These are phyloP conservation scores for Aspergillus diversus DNA, from an alignment of 495 filamentous ascomycete species.

Conservation along the genomic window DNA sequence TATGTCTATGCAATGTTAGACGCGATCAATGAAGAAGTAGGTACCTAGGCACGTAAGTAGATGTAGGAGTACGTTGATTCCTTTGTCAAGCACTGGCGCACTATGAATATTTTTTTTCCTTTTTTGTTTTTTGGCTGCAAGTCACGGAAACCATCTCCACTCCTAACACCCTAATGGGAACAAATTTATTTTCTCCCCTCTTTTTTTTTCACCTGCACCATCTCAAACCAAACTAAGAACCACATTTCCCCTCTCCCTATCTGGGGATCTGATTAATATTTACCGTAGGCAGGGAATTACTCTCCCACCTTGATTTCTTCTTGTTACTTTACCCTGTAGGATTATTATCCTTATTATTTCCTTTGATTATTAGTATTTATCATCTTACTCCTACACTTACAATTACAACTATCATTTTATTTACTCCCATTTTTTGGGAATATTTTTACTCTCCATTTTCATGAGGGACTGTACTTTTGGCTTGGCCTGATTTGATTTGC, in stretches of 20 bases:
- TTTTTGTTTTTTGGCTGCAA: constrained; percentile 20
- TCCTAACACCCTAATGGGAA: constrained; percentile 7
- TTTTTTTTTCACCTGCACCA: constrained; percentile 6
- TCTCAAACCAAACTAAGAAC: constrained; percentile 15
- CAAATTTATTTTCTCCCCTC: constrained; percentile 15
- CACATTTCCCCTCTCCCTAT: constrained; percentile 14
- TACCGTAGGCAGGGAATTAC: neutral
- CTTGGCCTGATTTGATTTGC: constrained; percentile 12
- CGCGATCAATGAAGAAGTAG: neutral
- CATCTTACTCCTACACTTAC: constrained; percentile 4
- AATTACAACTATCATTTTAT: constrained; percentile 1
- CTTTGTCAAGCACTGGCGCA: neutral
- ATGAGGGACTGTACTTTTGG: constrained; percentile 6
- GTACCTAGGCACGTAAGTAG: neutral
- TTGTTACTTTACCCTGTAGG: neutral
- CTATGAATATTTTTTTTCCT: neutral
- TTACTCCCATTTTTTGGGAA: constrained; percentile 2
- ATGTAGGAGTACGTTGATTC: neutral
- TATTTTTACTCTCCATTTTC: neutral
- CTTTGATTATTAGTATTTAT: constrained; percentile 11
- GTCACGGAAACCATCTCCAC: constrained; percentile 30
- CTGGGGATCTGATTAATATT: constrained; percentile 7
- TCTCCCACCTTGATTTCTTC: neutral
- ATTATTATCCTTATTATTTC: constrained; percentile 6
- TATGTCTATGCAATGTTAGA: constrained; percentile 13